Evolutionary conservation across 208 protist genomes (phyloP).

Genomic region (Acanthamoeba sp.): DNA sequence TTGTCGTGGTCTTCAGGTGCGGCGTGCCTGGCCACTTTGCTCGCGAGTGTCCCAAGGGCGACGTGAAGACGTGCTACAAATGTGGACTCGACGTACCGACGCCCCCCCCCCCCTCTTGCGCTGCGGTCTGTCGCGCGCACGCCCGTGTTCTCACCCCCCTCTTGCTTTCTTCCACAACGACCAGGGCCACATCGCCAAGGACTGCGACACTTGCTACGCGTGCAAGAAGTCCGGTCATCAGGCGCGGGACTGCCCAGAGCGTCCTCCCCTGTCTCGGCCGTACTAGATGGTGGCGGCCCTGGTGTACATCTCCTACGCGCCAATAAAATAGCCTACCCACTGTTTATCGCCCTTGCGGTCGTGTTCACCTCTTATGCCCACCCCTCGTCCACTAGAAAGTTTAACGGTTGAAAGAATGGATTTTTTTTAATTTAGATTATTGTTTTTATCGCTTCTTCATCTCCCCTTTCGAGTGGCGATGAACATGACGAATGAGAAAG

Average conservation of each 20-base stretch:
- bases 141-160: not conserved
- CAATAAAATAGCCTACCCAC: too few species aligned
- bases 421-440: not conserved
- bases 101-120: not conserved
- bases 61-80: constrained; percentile 75
- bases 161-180: not conserved
- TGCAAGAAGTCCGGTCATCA: constrained; percentile 72
- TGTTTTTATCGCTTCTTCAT: constrained; percentile 17
- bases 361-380: too few species aligned
- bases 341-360: too few species aligned
- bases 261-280: not conserved
- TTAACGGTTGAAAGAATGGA: not conserved
- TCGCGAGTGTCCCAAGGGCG: constrained; percentile 68
- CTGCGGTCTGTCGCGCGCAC: not conserved
- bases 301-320: not conserved
- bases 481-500: not conserved
- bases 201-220: constrained; percentile 73
- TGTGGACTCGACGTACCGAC: constrained; percentile 66
- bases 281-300: not conserved
- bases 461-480: not conserved
- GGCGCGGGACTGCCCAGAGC: constrained; percentile 39
- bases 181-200: constrained; percentile 72
- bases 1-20: not conserved
- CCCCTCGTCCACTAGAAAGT: too few species aligned
- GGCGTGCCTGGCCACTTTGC: constrained; percentile 72